phyloP scores from a whole-genome alignment of 352 stramenopile genomes.

The Phytophthora capsici region DNA sequence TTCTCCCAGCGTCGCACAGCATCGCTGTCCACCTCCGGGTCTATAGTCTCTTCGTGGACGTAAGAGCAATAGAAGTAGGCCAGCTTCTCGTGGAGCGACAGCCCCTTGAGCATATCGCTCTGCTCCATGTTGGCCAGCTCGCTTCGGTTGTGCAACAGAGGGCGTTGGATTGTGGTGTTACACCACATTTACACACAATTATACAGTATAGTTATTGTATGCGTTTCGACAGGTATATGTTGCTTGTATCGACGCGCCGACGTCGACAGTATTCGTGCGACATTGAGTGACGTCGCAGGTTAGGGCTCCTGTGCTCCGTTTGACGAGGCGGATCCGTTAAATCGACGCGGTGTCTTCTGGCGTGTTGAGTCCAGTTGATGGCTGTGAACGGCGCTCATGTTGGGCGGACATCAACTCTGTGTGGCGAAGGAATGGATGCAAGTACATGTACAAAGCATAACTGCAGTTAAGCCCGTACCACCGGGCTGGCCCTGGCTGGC shows the following conservation, averaged over 20 bases:
- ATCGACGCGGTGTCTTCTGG: slow-evolving; percentile 10
- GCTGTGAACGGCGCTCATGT: too few relatives aligned
- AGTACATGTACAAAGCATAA: neutral
- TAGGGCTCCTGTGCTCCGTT: neutral
- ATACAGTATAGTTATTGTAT: neutral
- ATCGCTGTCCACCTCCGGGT: slow-evolving; percentile 58
- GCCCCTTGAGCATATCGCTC: slow-evolving; percentile 39
- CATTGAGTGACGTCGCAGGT: slow-evolving; percentile 18
- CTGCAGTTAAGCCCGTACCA: neutral
- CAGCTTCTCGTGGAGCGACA: slow-evolving; percentile 79
- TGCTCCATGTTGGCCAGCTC: slow-evolving; percentile 15
- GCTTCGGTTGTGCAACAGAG: slow-evolving; percentile 18
- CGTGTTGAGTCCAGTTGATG: too few relatives aligned
- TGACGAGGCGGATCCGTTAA: slow-evolving; percentile 1
- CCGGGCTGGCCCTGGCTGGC: neutral
- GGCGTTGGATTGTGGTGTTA: neutral
- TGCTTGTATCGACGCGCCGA: slow-evolving; percentile 19
- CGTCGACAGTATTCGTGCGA: slow-evolving; percentile 13
- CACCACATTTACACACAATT: neutral
- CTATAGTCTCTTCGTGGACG: slow-evolving; percentile 62
- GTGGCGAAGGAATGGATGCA: too few relatives aligned
- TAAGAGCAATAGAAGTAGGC: slow-evolving; percentile 80
- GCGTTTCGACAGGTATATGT: slow-evolving; percentile 1
- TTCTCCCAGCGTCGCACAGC: slow-evolving; percentile 65
- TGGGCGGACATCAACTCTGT: too few relatives aligned